Conservation (phyloP, 1,284 basidiomycete genomes). For the Tilletia caries region DNA sequence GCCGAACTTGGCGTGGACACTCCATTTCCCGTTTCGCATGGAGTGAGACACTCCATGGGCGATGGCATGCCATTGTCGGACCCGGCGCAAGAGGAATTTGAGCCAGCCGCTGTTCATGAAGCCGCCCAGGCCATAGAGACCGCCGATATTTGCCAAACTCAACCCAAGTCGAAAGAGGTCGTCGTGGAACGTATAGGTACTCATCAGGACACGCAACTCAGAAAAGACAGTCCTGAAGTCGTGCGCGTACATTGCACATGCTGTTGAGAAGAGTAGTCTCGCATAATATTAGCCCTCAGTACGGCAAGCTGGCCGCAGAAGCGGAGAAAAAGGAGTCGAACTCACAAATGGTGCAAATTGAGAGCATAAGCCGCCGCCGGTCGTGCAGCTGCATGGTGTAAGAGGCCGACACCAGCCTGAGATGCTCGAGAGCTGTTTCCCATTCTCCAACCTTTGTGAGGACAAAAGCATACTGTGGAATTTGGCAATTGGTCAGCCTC, state of each 20-base stretch:
- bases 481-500: neutral
- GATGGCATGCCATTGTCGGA: conserved; percentile 38
- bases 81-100: conserved; percentile 42
- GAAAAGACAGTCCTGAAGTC: conserved; percentile 35
- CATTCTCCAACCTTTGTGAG: conserved; percentile 64
- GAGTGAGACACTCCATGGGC: conserved; percentile 24
- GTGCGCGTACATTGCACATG: conserved; percentile 43
- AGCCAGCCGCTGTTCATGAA: conserved; percentile 32
- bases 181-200: conserved; percentile 46
- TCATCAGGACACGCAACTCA: conserved; percentile 31
- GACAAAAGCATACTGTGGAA: conserved; percentile 74
- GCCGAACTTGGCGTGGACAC: neutral
- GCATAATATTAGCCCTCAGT: neutral
- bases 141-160: conserved; percentile 35
- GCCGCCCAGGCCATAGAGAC: conserved; percentile 36
- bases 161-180: conserved; percentile 36
- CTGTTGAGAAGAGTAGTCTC: conserved; percentile 16
- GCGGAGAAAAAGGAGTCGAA: neutral
- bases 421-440: conserved; percentile 66
- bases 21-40: conserved; percentile 17
- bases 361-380: conserved; percentile 35
- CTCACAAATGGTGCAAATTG: conserved; percentile 36
- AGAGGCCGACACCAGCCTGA: conserved; percentile 66
- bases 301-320: neutral
- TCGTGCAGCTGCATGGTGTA: conserved; percentile 38